These are phyloP conservation scores for Xylariaceae sp. DNA, from an alignment of 2,329 filamentous ascomycete species.

Conservation along the genomic window DNA sequence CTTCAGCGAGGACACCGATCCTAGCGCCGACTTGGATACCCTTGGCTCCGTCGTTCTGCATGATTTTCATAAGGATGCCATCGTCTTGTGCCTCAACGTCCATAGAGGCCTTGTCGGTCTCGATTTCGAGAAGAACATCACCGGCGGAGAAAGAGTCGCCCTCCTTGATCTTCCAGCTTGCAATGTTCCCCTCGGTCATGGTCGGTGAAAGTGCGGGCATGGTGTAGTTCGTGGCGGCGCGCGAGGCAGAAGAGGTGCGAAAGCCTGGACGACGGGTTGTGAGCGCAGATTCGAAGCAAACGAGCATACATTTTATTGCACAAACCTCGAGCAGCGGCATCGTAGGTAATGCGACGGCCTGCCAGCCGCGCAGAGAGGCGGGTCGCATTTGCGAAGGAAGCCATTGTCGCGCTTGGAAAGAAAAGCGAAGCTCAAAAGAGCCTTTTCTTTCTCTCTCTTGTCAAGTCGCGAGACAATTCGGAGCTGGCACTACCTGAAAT, in stretches of 20 bases:
- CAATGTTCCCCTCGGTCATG: constrained; percentile 91
- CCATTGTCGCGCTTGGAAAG: constrained; percentile 45
- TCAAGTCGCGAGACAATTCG: constrained; percentile 7
- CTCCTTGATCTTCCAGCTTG: constrained; percentile 81
- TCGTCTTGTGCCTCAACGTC: constrained; percentile 92
- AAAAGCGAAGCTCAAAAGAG: constrained; percentile 25
- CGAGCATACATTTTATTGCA: constrained; percentile 7
- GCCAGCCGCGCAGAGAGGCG: constrained; percentile 60
- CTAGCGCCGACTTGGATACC: constrained; percentile 71
- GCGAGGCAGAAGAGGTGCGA: constrained; percentile 55
- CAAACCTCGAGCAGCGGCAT: constrained; percentile 57
- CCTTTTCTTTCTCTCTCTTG: constrained; percentile 16
- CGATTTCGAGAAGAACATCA: constrained; percentile 85
- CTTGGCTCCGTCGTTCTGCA: constrained; percentile 69
- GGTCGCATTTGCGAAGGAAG: constrained; percentile 61
- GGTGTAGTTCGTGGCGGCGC: constrained; percentile 79
- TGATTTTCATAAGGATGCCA: constrained; percentile 80
- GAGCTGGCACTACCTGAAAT: constrained; percentile 14
- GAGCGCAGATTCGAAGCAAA: not conserved
- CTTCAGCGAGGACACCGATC: constrained; percentile 79
- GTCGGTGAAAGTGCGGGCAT: constrained; percentile 91
- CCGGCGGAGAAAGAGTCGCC: constrained; percentile 77
- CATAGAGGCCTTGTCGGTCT: constrained; percentile 93
- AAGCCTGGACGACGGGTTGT: constrained; percentile 46
- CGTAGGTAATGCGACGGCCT: constrained; percentile 46